Base-by-base conservation (phyloP, 441 rosid genomes). In the Kokia cookei region DNA sequence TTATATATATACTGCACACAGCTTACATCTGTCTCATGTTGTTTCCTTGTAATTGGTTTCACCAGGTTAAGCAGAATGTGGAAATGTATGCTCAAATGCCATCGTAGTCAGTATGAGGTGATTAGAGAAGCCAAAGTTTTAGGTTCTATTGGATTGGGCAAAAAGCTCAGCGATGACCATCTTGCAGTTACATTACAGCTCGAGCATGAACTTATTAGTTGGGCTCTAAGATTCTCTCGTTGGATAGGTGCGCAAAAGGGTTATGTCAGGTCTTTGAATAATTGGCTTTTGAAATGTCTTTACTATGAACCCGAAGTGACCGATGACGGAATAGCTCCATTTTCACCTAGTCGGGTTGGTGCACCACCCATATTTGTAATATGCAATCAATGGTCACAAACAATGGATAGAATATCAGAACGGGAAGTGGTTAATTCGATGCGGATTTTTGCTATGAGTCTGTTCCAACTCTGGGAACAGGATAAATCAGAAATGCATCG, bases 351-450 rank as follows among this genome's bases (percentile, higher is more conserved):
- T 71, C 83, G 99, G 76, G 73, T 96, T 1, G 98, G 98, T 43
- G 98, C 99, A 47, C 99, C 99, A 48, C 86, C 90, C 2, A 84
- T 96, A 27, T 96, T 96, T 66, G 96, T 93, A 55, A 90, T 96
- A 62, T 93, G 99, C 81, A 82, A 96, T 83, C 99, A 92, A 81
- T 96, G 99, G 99, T 84, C 94, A 42, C 91, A 92, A 82, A 89
- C 94, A 69, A 42, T 96, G 79, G 93, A 87, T 3, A 80, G 90
- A 70, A 84, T 91, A 83, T 89, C 97, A 3, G 98, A 93, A 82
- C 88, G 83, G 84, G 97, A 91, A 88, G 99, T 96, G 58, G 78
- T 96, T 51, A 84, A 83, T 32, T 89, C 97, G 6, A 86, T 96
- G 94, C 86, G 84, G 51, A 51, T 79, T 43, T 89, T 96, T 79